These are phyloP conservation scores for Leccinum angustisporum DNA, from an alignment of 1,284 basidiomycete species.

Conservation along the genomic window DNA sequence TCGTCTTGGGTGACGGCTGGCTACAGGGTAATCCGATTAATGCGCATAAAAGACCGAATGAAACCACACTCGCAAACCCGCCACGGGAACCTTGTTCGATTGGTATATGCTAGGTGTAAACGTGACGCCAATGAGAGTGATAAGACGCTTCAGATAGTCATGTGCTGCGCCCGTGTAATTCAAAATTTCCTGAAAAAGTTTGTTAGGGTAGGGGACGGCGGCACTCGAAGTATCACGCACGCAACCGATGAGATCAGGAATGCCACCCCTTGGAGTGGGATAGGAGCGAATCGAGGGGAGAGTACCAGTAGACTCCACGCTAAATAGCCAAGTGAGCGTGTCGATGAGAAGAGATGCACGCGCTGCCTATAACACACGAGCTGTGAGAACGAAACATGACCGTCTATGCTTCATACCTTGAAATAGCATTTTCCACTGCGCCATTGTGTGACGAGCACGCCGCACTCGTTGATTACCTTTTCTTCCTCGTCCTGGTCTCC, in stretches of 20 bases:
- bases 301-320: conserved; percentile 63
- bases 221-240: conserved; percentile 33
- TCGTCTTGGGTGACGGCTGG: conserved; percentile 38
- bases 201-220: background rate
- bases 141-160: conserved; percentile 77
- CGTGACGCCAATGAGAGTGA: conserved; percentile 70
- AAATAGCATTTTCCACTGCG: conserved; percentile 69
- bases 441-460: conserved; percentile 70
- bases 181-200: conserved; percentile 59
- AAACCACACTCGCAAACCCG: conserved; percentile 64
- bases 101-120: conserved; percentile 81
- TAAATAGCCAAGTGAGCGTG: conserved; percentile 80
- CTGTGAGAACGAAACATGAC: background rate
- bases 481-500: conserved; percentile 39
- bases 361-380: conserved; percentile 15
- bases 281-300: conserved; percentile 56
- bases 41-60: background rate
- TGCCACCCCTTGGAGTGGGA: conserved; percentile 36
- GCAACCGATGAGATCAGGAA: conserved; percentile 45
- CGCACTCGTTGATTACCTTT: conserved; percentile 50
- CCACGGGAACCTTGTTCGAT: conserved; percentile 76
- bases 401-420: conserved; percentile 42
- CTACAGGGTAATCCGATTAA: conserved; percentile 9
- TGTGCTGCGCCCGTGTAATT: conserved; percentile 81
- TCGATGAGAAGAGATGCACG: conserved; percentile 57